These are phyloP conservation scores for Pichia cactophila DNA, from an alignment of 1,139 yeast species.

Conservation along the genomic window DNA sequence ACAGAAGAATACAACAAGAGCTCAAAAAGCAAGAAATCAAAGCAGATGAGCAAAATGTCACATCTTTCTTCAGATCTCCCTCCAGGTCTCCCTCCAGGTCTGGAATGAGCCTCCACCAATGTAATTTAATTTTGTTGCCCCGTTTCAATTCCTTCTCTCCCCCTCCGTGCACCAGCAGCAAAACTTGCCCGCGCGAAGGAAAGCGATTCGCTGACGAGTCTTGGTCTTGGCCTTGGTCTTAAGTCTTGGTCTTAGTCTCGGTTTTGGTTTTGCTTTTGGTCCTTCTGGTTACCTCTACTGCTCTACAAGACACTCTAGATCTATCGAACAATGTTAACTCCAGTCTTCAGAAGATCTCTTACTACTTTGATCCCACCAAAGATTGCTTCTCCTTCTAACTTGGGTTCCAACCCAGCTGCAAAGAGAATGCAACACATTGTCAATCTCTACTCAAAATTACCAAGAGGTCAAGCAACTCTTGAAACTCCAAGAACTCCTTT, in stretches of 20 bases:
- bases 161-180: too few relatives aligned
- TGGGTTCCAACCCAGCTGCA: constrained; percentile 93
- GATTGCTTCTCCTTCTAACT: constrained; percentile 92
- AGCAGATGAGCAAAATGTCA: not conserved
- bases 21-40: not conserved
- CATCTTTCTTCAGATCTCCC: too few relatives aligned
- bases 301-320: not conserved
- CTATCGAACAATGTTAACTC: not conserved
- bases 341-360: constrained; percentile 83
- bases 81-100: too few relatives aligned
- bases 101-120: too few relatives aligned
- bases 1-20: not conserved
- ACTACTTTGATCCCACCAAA: constrained; percentile 98
- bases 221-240: too few relatives aligned
- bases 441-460: constrained; percentile 89
- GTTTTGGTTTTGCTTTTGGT: too few relatives aligned
- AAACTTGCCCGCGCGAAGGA: too few relatives aligned
- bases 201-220: too few relatives aligned
- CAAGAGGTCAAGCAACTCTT: constrained; percentile 85
- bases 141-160: too few relatives aligned
- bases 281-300: not conserved
- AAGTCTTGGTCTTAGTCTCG: too few relatives aligned
- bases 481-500: constrained; percentile 64
- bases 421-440: constrained; percentile 96
- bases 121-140: too few relatives aligned